Evolutionary conservation across 352 stramenopile species (phyloP).

Genomic region (Phytopythium montanum): DNA sequence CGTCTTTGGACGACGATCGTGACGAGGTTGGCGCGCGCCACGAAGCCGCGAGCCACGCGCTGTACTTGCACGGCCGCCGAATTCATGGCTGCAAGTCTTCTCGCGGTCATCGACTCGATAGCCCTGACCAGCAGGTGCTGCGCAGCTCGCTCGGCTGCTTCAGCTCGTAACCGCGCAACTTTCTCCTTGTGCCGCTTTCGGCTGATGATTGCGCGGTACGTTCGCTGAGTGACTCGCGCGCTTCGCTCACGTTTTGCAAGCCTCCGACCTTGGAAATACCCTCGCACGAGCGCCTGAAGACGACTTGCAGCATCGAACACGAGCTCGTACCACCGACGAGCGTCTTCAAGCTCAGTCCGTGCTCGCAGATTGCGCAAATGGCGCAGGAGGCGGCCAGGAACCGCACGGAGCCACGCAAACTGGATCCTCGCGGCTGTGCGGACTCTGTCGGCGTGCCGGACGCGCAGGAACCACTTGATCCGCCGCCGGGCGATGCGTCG

Average conservation of each 20-base stretch:
- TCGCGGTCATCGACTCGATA: constrained; percentile 16
- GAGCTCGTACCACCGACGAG: constrained; percentile 16
- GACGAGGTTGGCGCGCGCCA: constrained; percentile 30
- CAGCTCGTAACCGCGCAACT: constrained; percentile 26
- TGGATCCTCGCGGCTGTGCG: constrained; percentile 43
- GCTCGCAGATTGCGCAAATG: constrained; percentile 39
- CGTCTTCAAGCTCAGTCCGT: constrained; percentile 3
- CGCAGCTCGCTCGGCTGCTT: constrained; percentile 16
- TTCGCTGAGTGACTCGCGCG: constrained; percentile 42
- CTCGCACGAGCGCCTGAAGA: constrained; percentile 54
- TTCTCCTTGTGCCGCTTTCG: constrained; percentile 36
- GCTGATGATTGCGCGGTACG: constrained; percentile 31
- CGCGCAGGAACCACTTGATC: constrained; percentile 80
- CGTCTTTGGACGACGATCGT: constrained; percentile 30
- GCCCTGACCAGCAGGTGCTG: constrained; percentile 25
- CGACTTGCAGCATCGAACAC: constrained; percentile 30
- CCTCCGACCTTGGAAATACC: constrained; percentile 29
- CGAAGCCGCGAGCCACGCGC: constrained; percentile 37
- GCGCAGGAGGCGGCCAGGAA: constrained; percentile 33
- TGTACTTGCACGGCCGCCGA: constrained; percentile 54
- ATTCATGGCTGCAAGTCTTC: constrained; percentile 31
- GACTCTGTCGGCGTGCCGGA: constrained; percentile 40
- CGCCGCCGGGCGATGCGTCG: constrained; percentile 52
- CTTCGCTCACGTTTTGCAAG: constrained; percentile 34
- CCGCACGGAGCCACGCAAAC: constrained; percentile 66